A percentile compares a stretch with the other conserved stretches of the same genome.
Conservation (phyloP, 768 basidiomycete genomes). For the Mycena belliarum region DNA sequence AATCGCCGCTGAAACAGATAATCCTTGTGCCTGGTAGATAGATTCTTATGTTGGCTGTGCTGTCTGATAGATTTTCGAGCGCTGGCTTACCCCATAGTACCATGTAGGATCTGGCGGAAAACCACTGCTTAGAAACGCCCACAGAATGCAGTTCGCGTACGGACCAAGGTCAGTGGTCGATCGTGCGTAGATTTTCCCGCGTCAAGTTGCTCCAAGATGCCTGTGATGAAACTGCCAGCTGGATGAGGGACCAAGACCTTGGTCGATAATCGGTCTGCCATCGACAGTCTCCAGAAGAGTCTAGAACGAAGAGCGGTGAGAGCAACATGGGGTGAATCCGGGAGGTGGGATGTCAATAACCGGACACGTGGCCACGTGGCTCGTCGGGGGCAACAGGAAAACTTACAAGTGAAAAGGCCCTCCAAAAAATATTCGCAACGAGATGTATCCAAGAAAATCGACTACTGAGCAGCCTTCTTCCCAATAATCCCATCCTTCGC, state of each 20-base stretch:
- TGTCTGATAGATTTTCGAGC: conserved; percentile 2
- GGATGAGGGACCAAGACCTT: conserved; percentile 57
- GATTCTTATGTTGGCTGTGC: conserved; percentile 27
- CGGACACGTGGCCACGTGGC: neutral
- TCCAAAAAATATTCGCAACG: neutral
- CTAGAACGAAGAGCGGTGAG: neutral
- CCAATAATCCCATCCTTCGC: conserved; percentile 58
- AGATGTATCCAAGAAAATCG: conserved; percentile 18
- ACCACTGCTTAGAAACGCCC: conserved; percentile 16
- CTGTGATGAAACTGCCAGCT: conserved; percentile 47
- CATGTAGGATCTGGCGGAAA: conserved; percentile 67
- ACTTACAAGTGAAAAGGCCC: too few species aligned
- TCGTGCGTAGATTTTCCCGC: conserved; percentile 53
- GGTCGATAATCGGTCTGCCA: conserved; percentile 41
- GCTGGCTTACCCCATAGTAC: conserved; percentile 66
- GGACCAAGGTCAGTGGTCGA: conserved; percentile 64
- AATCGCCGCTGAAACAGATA: conserved; percentile 81
- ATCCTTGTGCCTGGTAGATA: conserved; percentile 69
- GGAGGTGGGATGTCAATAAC: neutral
- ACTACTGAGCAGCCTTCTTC: conserved; percentile 43
- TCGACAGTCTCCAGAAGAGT: conserved; percentile 3
- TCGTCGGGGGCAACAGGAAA: too few species aligned
- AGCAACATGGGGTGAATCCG: neutral
- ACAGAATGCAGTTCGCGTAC: conserved; percentile 26
- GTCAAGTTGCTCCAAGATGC: conserved; percentile 62